Evolutionary conservation across 306 rosid genomes (phyloP).

Genomic region (Rosa multiflora): DNA sequence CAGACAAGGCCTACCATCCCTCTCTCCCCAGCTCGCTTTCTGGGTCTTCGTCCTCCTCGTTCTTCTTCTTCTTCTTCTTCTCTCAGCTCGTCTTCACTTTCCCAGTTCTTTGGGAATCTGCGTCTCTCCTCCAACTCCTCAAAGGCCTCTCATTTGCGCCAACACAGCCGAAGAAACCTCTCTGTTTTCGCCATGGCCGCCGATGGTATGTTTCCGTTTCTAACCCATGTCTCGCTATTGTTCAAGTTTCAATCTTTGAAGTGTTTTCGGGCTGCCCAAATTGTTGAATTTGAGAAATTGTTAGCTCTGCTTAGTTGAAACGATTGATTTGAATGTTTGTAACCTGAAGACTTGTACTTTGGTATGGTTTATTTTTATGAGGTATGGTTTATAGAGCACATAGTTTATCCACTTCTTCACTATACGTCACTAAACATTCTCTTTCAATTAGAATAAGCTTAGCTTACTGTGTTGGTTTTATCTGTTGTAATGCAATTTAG

Average conservation of each 20-base stretch:
- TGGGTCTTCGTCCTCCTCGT: slow-evolving; percentile 41
- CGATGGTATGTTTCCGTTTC: slow-evolving; percentile 54
- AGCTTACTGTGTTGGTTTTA: slow-evolving; percentile 3
- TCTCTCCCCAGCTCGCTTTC: slow-evolving; percentile 49
- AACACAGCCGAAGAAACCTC: slow-evolving; percentile 38
- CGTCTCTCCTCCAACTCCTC: slow-evolving; percentile 39
- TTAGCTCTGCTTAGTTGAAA: background rate
- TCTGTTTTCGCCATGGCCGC: slow-evolving; percentile 78
- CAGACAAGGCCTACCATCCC: slow-evolving; percentile 49
- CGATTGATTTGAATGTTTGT: background rate
- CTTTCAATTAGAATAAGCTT: background rate
- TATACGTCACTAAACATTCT: background rate
- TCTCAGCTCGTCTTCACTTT: slow-evolving; percentile 50
- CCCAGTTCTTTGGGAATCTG: slow-evolving; percentile 46
- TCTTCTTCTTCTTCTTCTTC: slow-evolving; percentile 37
- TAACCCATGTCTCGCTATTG: background rate
- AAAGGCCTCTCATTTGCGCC: slow-evolving; percentile 35
- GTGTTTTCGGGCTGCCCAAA: background rate
- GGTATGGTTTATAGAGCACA: background rate
- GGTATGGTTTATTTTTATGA: background rate
- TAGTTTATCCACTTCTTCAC: background rate
- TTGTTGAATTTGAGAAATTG: background rate
- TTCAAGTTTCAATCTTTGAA: background rate
- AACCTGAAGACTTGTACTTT: background rate
- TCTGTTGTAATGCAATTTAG: background rate